A percentile compares a stretch with the other conserved stretches of the same genome.
These are phyloP conservation scores for Annulohypoxylon maeteangense DNA, from an alignment of 495 filamentous ascomycete species.

Conservation along the genomic window DNA sequence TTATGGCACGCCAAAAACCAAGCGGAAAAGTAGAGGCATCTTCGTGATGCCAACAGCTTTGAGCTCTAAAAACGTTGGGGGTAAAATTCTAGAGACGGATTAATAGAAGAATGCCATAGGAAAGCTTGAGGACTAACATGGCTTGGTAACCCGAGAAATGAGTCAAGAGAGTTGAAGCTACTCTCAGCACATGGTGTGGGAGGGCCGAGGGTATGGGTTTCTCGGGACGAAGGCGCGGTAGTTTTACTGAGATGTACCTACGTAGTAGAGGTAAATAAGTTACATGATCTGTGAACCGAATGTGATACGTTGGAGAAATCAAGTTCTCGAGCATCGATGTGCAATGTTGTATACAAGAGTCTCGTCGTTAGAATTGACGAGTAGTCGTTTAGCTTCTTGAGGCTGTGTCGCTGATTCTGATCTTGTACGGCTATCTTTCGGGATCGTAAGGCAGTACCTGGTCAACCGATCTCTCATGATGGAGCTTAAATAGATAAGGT, in stretches of 20 bases:
- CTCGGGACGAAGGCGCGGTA: background rate
- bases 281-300: background rate
- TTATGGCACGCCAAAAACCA: background rate
- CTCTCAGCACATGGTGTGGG: background rate
- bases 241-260: background rate
- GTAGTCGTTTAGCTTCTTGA: background rate
- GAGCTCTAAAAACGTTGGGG: background rate
- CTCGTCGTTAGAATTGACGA: background rate
- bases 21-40: background rate
- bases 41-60: background rate
- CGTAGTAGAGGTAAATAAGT: background rate
- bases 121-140: background rate
- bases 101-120: background rate
- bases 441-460: background rate
- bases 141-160: background rate
- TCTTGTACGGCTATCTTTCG: background rate
- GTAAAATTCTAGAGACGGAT: background rate
- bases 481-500: slow-evolving; percentile 1
- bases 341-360: no score
- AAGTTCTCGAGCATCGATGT: background rate
- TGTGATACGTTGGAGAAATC: background rate
- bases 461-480: no score
- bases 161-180: slow-evolving; percentile 34
- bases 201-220: background rate
- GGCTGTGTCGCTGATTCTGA: background rate